Evolutionary conservation across 768 basidiomycete species (phyloP).

Genomic region (Suillus decipiens): DNA sequence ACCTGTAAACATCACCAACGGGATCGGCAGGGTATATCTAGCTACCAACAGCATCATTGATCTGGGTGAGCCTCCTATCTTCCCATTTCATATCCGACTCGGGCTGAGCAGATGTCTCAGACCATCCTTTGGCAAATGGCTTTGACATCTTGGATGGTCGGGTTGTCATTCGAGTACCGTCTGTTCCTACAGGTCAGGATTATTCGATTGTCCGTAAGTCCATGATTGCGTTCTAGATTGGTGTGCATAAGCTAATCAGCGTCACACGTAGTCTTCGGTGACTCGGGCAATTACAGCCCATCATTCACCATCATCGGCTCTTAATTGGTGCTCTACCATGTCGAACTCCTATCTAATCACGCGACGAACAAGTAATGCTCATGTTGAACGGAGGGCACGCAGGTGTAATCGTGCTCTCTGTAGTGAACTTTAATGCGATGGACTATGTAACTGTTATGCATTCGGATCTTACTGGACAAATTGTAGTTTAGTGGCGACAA

Average conservation of each 20-base stretch:
- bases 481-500: slow-evolving; percentile 5
- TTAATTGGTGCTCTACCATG: neutral
- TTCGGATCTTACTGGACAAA: slow-evolving; percentile 3
- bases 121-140: slow-evolving; percentile 22
- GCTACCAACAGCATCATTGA: slow-evolving; percentile 23
- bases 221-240: neutral
- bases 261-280: slow-evolving; percentile 32
- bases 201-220: slow-evolving; percentile 37
- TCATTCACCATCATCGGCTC: slow-evolving; percentile 26
- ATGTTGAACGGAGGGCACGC: neutral
- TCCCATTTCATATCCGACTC: neutral
- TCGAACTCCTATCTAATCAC: neutral
- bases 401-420: neutral
- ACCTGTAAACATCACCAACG: slow-evolving; percentile 36
- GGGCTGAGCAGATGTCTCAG: slow-evolving; percentile 20
- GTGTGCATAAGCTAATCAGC: slow-evolving; percentile 8
- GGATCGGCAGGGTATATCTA: slow-evolving; percentile 29
- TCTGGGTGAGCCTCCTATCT: slow-evolving; percentile 23
- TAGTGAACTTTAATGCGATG: slow-evolving; percentile 4
- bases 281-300: slow-evolving; percentile 33
- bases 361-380: slow-evolving; percentile 8
- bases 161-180: slow-evolving; percentile 29
- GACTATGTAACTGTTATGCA: slow-evolving; percentile 5
- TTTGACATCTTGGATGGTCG: slow-evolving; percentile 34
- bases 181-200: slow-evolving; percentile 25